These are phyloP conservation scores for Penicillium sp. DNA, from an alignment of 2,329 filamentous ascomycete genomes.

Conservation along the genomic window DNA sequence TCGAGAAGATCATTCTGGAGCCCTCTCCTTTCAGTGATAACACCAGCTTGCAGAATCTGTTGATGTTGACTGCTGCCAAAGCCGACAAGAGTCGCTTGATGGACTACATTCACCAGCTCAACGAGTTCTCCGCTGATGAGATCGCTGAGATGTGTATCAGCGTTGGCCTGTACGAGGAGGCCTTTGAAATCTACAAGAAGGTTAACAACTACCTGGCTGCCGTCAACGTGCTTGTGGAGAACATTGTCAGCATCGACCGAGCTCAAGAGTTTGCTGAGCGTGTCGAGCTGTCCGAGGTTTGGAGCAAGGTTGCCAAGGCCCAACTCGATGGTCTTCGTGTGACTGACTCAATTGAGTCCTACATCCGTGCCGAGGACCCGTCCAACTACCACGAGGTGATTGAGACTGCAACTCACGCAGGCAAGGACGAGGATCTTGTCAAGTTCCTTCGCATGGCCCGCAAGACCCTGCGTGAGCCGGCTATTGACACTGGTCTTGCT, in stretches of 20 bases:
- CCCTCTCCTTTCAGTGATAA: constrained; percentile 99
- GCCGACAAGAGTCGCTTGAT: constrained; percentile 93
- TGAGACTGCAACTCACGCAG: constrained; percentile 88
- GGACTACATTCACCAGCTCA: constrained; percentile 91
- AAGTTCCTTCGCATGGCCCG: constrained; percentile 96
- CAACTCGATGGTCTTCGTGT: constrained; percentile 94
- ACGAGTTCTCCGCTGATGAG: constrained; percentile 85
- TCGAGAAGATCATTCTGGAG: constrained; percentile 99
- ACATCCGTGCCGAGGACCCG: constrained; percentile 91
- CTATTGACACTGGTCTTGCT: constrained; percentile 88
- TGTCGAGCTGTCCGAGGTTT: constrained; percentile 90
- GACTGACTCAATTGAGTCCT: constrained; percentile 89
- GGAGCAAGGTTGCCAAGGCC: constrained; percentile 97
- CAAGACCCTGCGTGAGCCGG: constrained; percentile 90
- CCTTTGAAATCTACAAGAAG: constrained; percentile 99
- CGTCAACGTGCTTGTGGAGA: constrained; percentile 87
- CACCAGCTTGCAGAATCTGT: constrained; percentile 88
- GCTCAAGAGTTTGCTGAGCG: constrained; percentile 94
- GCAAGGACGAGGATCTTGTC: constrained; percentile 96
- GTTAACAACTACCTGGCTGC: constrained; percentile 83
- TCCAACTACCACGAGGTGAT: constrained; percentile 95
- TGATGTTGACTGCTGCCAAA: constrained; percentile 95
- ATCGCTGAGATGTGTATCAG: constrained; percentile 92
- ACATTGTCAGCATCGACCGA: constrained; percentile 96
- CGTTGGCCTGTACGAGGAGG: constrained; percentile 92